These are phyloP conservation scores for Tulasnella sp. DNA, from an alignment of 768 basidiomycete genomes.

Conservation along the genomic window DNA sequence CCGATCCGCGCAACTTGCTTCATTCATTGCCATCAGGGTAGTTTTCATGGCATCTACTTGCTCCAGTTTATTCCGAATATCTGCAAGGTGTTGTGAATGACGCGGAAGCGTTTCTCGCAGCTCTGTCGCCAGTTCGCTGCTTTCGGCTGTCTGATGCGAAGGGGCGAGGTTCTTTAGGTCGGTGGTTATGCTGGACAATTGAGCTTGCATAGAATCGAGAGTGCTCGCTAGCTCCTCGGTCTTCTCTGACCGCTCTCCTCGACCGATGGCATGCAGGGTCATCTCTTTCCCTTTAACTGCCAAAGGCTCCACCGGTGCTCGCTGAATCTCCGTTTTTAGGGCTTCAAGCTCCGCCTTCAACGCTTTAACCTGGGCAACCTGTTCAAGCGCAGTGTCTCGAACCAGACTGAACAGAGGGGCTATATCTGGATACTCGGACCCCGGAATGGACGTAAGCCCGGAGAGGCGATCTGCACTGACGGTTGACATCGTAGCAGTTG, in stretches of 20 bases:
- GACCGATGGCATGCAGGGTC: neutral
- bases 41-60: neutral
- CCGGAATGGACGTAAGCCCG: neutral
- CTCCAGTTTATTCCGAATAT: neutral
- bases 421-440: constrained; percentile 2
- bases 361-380: constrained; percentile 5
- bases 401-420: constrained; percentile 2
- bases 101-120: neutral
- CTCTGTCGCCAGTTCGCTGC: neutral
- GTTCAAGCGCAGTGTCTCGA: constrained; percentile 4
- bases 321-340: neutral
- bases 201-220: neutral
- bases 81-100: neutral
- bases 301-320: neutral
- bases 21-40: constrained; percentile 1
- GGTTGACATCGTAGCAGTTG: neutral
- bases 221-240: neutral
- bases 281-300: neutral
- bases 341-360: neutral
- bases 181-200: neutral
- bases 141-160: neutral
- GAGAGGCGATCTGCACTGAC: neutral
- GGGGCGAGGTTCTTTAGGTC: neutral
- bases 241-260: neutral
- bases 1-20: constrained; percentile 14